phyloP scores from a whole-genome alignment of 768 basidiomycete species.

The Rhodotorula babjevae region DNA sequence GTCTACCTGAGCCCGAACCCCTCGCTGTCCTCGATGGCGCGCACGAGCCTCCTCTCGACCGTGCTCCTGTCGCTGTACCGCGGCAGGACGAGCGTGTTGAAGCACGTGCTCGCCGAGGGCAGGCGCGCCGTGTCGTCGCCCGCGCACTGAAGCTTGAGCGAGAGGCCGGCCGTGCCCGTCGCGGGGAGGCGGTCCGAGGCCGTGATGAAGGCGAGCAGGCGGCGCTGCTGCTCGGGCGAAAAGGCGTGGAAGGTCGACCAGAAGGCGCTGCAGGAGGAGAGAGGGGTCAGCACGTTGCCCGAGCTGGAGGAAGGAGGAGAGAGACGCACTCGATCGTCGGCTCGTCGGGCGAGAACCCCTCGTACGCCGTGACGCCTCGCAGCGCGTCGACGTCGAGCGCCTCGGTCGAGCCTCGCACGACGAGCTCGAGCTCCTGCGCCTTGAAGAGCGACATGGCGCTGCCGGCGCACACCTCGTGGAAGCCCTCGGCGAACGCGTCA shows the following conservation, averaged over 20 bases:
- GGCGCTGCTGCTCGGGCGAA: constrained; percentile 10
- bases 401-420: constrained; percentile 40
- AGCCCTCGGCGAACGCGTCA: constrained; percentile 38
- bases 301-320: too few relatives aligned
- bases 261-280: constrained; percentile 10
- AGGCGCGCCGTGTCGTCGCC: constrained; percentile 7
- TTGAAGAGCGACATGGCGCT: constrained; percentile 41
- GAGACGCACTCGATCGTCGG: constrained; percentile 32
- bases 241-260: constrained; percentile 22
- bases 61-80: constrained; percentile 6
- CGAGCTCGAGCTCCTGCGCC: constrained; percentile 42
- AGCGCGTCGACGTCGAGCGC: constrained; percentile 39
- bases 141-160: constrained; percentile 28
- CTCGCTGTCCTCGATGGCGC: constrained; percentile 27
- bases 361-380: constrained; percentile 28
- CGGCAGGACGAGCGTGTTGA: constrained; percentile 32
- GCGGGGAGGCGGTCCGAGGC: constrained; percentile 40
- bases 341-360: constrained; percentile 32
- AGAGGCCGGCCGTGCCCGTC: constrained; percentile 30
- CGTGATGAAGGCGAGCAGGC: constrained; percentile 41
- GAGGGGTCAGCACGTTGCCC: not conserved
- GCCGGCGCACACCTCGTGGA: constrained; percentile 31
- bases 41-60: constrained; percentile 14
- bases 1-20: constrained; percentile 1
- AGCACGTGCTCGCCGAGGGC: constrained; percentile 38